Conservation (phyloP, 2,329 filamentous ascomycete species). For the Torrubiellomyces zombiae region DNA sequence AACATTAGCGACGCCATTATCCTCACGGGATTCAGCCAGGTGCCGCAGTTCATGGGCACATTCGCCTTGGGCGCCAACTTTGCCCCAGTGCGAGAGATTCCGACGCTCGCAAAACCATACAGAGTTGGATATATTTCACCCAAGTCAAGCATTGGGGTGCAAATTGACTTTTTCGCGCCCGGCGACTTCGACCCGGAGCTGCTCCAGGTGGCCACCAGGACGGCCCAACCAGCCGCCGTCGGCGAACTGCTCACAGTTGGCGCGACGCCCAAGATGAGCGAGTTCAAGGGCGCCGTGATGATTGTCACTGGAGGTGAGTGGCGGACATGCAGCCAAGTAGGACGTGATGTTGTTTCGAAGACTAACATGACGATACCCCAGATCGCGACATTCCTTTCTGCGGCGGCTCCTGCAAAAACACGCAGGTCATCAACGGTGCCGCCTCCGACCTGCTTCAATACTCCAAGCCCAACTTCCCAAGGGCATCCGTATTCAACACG, state of each 20-base stretch:
- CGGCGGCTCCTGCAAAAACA: constrained; percentile 39
- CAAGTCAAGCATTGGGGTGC: constrained; percentile 27
- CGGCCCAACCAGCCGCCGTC: constrained; percentile 37
- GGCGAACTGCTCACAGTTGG: constrained; percentile 43
- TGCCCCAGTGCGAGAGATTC: constrained; percentile 21
- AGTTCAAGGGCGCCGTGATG: constrained; percentile 36
- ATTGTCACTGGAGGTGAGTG: constrained; percentile 38
- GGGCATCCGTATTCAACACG: constrained; percentile 30
- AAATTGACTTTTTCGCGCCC: constrained; percentile 35
- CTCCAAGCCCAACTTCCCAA: constrained; percentile 23
- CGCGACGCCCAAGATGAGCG: constrained; percentile 14
- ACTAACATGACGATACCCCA: constrained; percentile 8
- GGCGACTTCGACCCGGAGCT: constrained; percentile 37
- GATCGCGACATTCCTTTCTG: constrained; percentile 39
- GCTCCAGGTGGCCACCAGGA: constrained; percentile 25
- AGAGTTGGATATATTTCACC: constrained; percentile 35
- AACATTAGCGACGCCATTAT: constrained; percentile 38
- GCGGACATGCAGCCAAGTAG: not conserved
- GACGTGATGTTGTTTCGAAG: not conserved
- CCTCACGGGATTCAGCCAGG: constrained; percentile 42
- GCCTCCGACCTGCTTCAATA: constrained; percentile 25
- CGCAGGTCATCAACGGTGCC: constrained; percentile 16
- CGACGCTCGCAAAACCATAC: constrained; percentile 14
- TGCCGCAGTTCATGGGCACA: constrained; percentile 23
- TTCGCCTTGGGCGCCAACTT: constrained; percentile 31